Conservation (phyloP, 2,329 filamentous ascomycete genomes). For the Sphaerostilbella broomeana region DNA sequence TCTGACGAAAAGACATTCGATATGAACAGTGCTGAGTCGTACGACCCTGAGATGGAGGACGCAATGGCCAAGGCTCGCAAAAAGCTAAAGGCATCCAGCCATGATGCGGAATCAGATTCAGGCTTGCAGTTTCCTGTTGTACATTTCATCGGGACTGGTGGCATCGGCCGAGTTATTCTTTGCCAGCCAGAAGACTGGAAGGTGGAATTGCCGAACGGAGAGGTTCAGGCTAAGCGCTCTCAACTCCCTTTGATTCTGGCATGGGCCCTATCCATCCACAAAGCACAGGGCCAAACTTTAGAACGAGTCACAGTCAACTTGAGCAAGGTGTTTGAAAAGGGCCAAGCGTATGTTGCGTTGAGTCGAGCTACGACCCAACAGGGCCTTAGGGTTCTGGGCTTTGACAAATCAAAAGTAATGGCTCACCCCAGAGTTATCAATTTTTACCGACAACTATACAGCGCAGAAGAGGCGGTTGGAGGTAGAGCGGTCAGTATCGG, state of each 20-base stretch:
- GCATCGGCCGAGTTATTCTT: slow-evolving; percentile 57
- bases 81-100: slow-evolving; percentile 48
- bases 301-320: slow-evolving; percentile 93
- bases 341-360: slow-evolving; percentile 93
- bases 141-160: slow-evolving; percentile 71
- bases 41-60: slow-evolving; percentile 35
- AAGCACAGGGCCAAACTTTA: slow-evolving; percentile 91
- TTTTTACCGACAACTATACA: slow-evolving; percentile 80
- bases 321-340: slow-evolving; percentile 89
- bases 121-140: slow-evolving; percentile 71
- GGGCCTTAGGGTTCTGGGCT: slow-evolving; percentile 80
- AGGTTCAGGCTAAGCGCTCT: slow-evolving; percentile 79
- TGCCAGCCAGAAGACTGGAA: slow-evolving; percentile 92
- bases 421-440: slow-evolving; percentile 79
- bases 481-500: slow-evolving; percentile 29
- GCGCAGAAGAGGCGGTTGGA: slow-evolving; percentile 52
- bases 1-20: slow-evolving; percentile 35
- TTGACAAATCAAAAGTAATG: slow-evolving; percentile 87
- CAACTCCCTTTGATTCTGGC: slow-evolving; percentile 87
- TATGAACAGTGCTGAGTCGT: slow-evolving; percentile 35
- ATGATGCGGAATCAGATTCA: slow-evolving; percentile 36
- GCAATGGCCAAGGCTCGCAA: slow-evolving; percentile 44
- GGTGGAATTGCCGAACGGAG: slow-evolving; percentile 90
- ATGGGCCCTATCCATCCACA: slow-evolving; percentile 96
- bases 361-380: slow-evolving; percentile 84